A percentile compares a stretch with the other conserved stretches of the same genome.
Evolutionary conservation across 2,329 filamentous ascomycete species (phyloP).

Genomic region (Elsinoe perseae): DNA sequence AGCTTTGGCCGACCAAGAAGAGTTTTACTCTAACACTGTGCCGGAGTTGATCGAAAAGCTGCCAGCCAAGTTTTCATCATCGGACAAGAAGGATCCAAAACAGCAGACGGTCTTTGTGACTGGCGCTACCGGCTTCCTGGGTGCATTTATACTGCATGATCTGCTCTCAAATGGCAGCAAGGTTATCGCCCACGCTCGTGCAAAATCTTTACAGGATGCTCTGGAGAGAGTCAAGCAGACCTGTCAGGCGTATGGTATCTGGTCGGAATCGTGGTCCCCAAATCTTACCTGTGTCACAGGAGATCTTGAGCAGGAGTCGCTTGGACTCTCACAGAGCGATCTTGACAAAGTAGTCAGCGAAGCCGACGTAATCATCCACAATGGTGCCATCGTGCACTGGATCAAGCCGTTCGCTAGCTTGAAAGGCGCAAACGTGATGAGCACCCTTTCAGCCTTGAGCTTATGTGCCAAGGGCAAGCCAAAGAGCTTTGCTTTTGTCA

Average conservation of each 20-base stretch:
- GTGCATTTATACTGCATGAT: slow-evolving; percentile 70
- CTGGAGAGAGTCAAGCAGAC: slow-evolving; percentile 59
- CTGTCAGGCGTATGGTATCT: slow-evolving; percentile 70
- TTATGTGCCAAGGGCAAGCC: slow-evolving; percentile 70
- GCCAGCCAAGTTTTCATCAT: slow-evolving; percentile 32
- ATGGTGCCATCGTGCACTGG: slow-evolving; percentile 75
- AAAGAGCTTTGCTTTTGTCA: slow-evolving; percentile 75
- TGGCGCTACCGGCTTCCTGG: slow-evolving; percentile 84
- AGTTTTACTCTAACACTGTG: slow-evolving; percentile 47
- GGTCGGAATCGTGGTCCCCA: slow-evolving; percentile 59
- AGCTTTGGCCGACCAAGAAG: slow-evolving; percentile 37
- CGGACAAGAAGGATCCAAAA: slow-evolving; percentile 26
- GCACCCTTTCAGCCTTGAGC: slow-evolving; percentile 65
- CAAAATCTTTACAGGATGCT: slow-evolving; percentile 53
- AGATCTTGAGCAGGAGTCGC: slow-evolving; percentile 62
- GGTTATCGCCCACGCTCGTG: slow-evolving; percentile 69
- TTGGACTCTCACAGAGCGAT: slow-evolving; percentile 59
- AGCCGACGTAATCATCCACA: slow-evolving; percentile 66
- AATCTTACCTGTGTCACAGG: slow-evolving; percentile 64
- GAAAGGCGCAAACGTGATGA: slow-evolving; percentile 67
- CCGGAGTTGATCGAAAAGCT: slow-evolving; percentile 45
- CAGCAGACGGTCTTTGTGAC: slow-evolving; percentile 66
- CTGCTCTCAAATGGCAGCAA: slow-evolving; percentile 51
- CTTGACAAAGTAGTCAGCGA: slow-evolving; percentile 60
- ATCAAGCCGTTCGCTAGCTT: slow-evolving; percentile 68